These are phyloP conservation scores for Ogataea nakhonphanomensis DNA, from an alignment of 805 yeast species.

Conservation along the genomic window DNA sequence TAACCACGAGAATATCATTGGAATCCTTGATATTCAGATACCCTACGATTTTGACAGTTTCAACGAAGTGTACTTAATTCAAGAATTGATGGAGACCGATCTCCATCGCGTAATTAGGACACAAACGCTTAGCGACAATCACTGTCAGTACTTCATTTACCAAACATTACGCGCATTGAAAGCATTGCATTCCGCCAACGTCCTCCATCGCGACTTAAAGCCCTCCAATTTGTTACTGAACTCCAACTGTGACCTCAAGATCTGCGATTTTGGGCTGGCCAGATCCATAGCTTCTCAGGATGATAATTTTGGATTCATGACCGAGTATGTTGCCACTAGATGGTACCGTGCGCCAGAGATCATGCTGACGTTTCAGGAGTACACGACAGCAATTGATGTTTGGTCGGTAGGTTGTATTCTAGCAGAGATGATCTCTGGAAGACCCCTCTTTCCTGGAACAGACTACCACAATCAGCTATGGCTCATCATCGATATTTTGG, in stretches of 20 bases:
- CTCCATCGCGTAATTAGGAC: constrained; percentile 76
- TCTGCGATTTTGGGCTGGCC: constrained; percentile 94
- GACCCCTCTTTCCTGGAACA: constrained; percentile 89
- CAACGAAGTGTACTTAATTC: constrained; percentile 83
- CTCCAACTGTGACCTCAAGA: constrained; percentile 88
- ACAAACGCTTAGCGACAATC: constrained; percentile 85
- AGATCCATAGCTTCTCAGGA: constrained; percentile 58
- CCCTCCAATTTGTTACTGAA: constrained; percentile 85
- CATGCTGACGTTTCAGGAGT: constrained; percentile 90
- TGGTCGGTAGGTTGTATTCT: constrained; percentile 97
- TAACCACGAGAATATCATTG: constrained; percentile 89
- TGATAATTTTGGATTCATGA: constrained; percentile 77
- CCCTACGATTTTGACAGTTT: constrained; percentile 75
- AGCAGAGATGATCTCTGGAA: constrained; percentile 83
- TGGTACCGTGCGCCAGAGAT: constrained; percentile 99
- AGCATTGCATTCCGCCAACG: constrained; percentile 90
- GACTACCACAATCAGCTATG: constrained; percentile 91
- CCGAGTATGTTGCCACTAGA: constrained; percentile 95
- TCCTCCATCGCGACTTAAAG: constrained; percentile 87
- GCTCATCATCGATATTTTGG: constrained; percentile 78
- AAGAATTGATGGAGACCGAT: constrained; percentile 87
- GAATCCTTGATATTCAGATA: constrained; percentile 83
- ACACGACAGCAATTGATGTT: constrained; percentile 91
- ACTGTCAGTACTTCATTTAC: constrained; percentile 88
- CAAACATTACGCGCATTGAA: constrained; percentile 89